Conservation (phyloP, 2,329 filamentous ascomycete species). For the Colletotrichum sp. region DNA sequence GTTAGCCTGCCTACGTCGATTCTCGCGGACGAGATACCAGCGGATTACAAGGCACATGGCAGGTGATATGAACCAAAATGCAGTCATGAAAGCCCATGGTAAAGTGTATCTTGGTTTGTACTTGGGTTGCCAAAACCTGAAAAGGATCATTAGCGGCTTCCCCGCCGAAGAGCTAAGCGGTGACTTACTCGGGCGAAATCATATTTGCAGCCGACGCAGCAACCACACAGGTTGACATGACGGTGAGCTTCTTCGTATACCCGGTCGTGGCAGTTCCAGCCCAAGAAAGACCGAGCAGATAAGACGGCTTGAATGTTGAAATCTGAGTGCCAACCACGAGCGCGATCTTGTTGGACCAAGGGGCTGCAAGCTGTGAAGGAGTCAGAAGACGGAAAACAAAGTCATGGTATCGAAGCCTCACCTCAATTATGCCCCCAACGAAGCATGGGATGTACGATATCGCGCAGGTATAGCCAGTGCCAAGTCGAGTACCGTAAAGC, state of each 20-base stretch:
- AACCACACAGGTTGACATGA: constrained; percentile 27
- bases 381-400: neutral
- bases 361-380: constrained; percentile 16
- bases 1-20: constrained; percentile 14
- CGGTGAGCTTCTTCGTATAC: constrained; percentile 27
- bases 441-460: constrained; percentile 29
- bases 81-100: constrained; percentile 28
- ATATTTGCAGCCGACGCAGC: constrained; percentile 29
- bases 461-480: constrained; percentile 28
- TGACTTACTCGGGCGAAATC: constrained; percentile 31
- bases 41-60: constrained; percentile 28
- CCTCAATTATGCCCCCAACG: constrained; percentile 26
- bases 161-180: neutral
- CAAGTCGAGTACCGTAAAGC: constrained; percentile 24
- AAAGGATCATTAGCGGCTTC: neutral
- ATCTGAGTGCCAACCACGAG: constrained; percentile 32
- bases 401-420: neutral
- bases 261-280: constrained; percentile 27
- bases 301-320: constrained; percentile 33
- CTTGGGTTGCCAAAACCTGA: constrained; percentile 26
- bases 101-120: constrained; percentile 25
- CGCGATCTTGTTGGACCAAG: constrained; percentile 31
- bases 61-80: constrained; percentile 29
- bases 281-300: constrained; percentile 30
- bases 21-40: constrained; percentile 24